Evolutionary conservation across 202 grass and related monocot species (phyloP), one percentile per base, ranked within the genome.

Genomic region (Dendrocalamus latiflorus): DNA sequence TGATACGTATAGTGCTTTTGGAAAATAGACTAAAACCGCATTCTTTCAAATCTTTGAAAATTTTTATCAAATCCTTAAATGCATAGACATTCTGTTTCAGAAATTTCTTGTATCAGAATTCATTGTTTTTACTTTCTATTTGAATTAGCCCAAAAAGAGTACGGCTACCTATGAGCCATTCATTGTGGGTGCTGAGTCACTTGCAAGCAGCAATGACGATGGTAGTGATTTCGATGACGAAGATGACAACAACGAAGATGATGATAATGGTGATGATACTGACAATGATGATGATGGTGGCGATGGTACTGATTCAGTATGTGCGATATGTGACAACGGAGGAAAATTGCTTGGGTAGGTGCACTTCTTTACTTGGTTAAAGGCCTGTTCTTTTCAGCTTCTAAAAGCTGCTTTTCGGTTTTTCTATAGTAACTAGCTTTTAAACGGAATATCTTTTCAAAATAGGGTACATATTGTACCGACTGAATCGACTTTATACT

Each of bases 301-400:
- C n/a, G n/a, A n/a, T 76, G 60, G 75, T 58, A 85, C 81, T 41
- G 88, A 97, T 80, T 45, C 62, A 25, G 71, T 94, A 68, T 94
- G 91, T 74, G 84, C 81, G 1, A 86, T 97, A 71, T 97, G 94
- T 81, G 94, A 97, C 64, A 83, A 97, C 45, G 91, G 94, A 71
- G 91, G 94, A 57, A 53, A 82, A 0, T 73, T 97, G 79, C 81
- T 97, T 26, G 72, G 81, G 94, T 97, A 86, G 66, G 66, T 56
- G 28, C 54, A 9, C 24, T 69, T 84, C 21, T 22, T 13, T 67
- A 11, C 53, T 73, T 63, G 6, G 16, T 18, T n/a, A n/a, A n/a
- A n/a, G n/a, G n/a, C n/a, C n/a, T n/a, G n/a, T n/a, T n/a, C n/a
- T n/a, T n/a, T n/a, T n/a, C n/a, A n/a, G n/a, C n/a, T n/a, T n/a